Base-by-base conservation (phyloP, 2,329 filamentous ascomycete species). In the Aspergillus persii region DNA sequence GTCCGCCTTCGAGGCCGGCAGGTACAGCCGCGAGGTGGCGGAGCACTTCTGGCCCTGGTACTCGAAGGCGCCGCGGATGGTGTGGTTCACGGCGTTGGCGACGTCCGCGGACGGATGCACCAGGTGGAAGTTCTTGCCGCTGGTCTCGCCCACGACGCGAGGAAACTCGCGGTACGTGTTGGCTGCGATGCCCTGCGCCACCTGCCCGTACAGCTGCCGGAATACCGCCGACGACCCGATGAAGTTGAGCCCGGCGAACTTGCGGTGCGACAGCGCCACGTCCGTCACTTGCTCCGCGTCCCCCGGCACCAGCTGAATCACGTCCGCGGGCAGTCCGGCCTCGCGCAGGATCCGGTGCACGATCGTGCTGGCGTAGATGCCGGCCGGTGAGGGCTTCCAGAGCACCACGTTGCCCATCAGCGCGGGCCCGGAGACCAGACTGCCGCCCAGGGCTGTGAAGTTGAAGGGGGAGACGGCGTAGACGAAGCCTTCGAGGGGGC, bases 381-480 rank as follows among this genome's bases (percentile, higher is more conserved):
- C 91, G 27, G 83, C 89, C 66, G 94, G 91, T 11, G 91, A 95
- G 15, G 93, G 93, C 82, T 98, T 98, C 93, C 93, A 98, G 41
- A 98, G 80, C 3, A 96, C 92, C 0, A 97, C 94, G 75, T 98
- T 98, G 59, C 93, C 94, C 82, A 97, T 87, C 50, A 97, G 80
- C 0, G 92, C 92, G 5, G 94, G 93, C 0, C 89, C 89, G 30
- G 86, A 89, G 12, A 90, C 86, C 46, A 97, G 82, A 77, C 96
- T 96, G 54, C 89, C 93, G 12, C 88, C 92, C 67, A 97, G 94
- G 63, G 93, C 93, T 11, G 93, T 97, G 80, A 97, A 97, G 82
- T 97, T 97, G 84, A 97, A 97, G 26, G 93, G 93, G 56, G 89
- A 92, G 67, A 97, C 86, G 36, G 93, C 92, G 74, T 96, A 97